Conservation (phyloP, 441 rosid species). For the Erodium moschatum region DNA sequence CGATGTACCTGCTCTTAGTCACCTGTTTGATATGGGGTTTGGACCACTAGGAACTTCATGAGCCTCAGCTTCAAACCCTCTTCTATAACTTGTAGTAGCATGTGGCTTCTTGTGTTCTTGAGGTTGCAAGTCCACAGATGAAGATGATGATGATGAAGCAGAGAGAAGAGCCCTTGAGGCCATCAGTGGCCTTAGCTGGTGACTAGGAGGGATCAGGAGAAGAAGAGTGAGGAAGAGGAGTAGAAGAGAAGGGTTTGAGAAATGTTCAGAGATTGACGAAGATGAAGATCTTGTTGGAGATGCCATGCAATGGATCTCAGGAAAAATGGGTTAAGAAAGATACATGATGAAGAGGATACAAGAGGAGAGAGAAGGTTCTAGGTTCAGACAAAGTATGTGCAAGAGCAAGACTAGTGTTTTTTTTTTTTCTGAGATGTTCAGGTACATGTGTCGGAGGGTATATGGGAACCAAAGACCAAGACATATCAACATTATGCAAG, state of each 20-base stretch:
- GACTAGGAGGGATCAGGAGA: conserved; percentile 30
- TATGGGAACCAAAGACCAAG: conserved; percentile 19
- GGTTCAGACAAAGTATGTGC: too few species aligned
- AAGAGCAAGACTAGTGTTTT: too few species aligned
- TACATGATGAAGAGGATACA: conserved; percentile 68
- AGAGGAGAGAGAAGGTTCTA: too few species aligned
- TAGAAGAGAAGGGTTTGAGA: conserved; percentile 13
- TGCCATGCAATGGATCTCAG: conserved; percentile 66
- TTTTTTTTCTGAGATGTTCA: conserved; percentile 30
- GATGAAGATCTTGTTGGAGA: conserved; percentile 26
- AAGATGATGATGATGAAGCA: conserved; percentile 20
- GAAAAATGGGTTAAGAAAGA: conserved; percentile 53
- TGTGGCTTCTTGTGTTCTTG: neutral
- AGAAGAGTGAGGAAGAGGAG: conserved; percentile 35
- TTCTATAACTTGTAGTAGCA: conserved; percentile 10
- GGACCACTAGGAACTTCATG: conserved; percentile 97
- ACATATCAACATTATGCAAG: conserved; percentile 24
- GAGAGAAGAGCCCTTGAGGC: conserved; percentile 20
- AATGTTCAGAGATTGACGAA: conserved; percentile 14
- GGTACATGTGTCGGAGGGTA: conserved; percentile 30
- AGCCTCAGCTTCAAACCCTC: conserved; percentile 40
- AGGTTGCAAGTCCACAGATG: neutral
- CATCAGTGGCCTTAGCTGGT: conserved; percentile 18
- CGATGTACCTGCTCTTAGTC: conserved; percentile 2
- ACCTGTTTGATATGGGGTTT: conserved; percentile 80